Evolutionary conservation across 306 rosid genomes (phyloP).

Genomic region (Vigna hirtella): DNA sequence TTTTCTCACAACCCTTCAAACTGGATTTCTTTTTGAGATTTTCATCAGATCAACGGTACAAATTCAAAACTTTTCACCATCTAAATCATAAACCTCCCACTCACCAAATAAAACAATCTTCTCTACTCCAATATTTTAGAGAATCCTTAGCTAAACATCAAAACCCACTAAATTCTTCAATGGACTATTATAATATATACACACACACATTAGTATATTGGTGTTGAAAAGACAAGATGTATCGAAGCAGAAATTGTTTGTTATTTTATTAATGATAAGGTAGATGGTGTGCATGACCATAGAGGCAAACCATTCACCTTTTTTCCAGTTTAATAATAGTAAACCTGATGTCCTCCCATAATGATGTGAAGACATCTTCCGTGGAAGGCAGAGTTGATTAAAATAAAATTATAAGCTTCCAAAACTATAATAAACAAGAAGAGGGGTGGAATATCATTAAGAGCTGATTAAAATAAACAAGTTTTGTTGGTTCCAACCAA

Average conservation of each 20-base stretch:
- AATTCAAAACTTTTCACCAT: not conserved
- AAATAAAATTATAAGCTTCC: slow-evolving; percentile 32
- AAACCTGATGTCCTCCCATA: slow-evolving; percentile 45
- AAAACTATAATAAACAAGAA: slow-evolving; percentile 36
- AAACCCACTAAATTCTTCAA: slow-evolving; percentile 35
- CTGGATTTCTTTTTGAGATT: not conserved
- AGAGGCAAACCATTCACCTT: slow-evolving; percentile 45
- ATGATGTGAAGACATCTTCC: slow-evolving; percentile 44
- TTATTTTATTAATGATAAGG: slow-evolving; percentile 37
- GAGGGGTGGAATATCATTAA: slow-evolving; percentile 38
- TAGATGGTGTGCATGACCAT: slow-evolving; percentile 52
- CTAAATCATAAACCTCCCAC: slow-evolving; percentile 14
- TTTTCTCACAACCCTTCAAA: slow-evolving; percentile 29
- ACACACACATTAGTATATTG: not conserved
- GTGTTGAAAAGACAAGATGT: slow-evolving; percentile 25
- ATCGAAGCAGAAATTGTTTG: slow-evolving; percentile 33
- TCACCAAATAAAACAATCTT: slow-evolving; percentile 7
- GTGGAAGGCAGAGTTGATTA: slow-evolving; percentile 37
- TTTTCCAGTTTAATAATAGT: slow-evolving; percentile 19
- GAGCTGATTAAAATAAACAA: slow-evolving; percentile 42
- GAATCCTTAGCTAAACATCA: slow-evolving; percentile 19
- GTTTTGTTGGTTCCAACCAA: slow-evolving; percentile 54
- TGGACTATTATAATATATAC: slow-evolving; percentile 12
- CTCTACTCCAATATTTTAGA: slow-evolving; percentile 5
- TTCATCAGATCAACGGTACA: slow-evolving; percentile 21